Evolutionary conservation across 768 basidiomycete species (phyloP), one percentile per base, ranked within the genome.

Genomic region (Russula sp.): DNA sequence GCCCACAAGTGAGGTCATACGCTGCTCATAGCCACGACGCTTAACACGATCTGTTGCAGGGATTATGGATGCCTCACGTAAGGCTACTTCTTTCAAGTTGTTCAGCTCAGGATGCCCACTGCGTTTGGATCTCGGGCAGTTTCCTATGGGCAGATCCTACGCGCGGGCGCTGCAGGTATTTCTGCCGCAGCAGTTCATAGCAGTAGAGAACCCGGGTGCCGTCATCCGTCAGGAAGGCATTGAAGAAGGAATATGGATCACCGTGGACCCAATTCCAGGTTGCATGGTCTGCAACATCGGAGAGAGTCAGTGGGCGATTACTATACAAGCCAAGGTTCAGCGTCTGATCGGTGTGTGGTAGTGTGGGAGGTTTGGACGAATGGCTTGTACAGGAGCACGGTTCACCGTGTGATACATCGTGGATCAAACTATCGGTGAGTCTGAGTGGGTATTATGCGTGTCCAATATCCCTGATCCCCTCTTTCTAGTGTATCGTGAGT

Each of bases 361-460:
- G 89, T 94, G 92, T 94, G 92, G 90, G 90, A 94, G 79, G 81
- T 87, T 53, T 96, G 93, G 93, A 87, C 89, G 6, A 85, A 88
- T 67, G 94, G 94, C 0, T 73, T 95, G 57, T 97, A 96, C 78
- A 83, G 80, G 62, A 89, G 92, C 44, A 95, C 94, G 0, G 77
- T 95, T n/a, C 94, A 96, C 74, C 83, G 92, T 4, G 94, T 97
- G 8, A 79, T 96, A 3, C 93, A 97, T 69, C 76, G 79, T 63
- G 83, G 85, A 6, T 78, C 82, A 11, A 91, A 88, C 71, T 94
- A 94, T 73, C 79, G 79, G 75, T 76, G 67, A 32, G 74, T 63
- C n/a, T 16, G n/a, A 22, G 32, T 7, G 42, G 8, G 20, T 26
- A 14, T 16, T 54, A 42, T 34, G 61, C 50, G n/a, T 11, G 22